These are phyloP conservation scores for Mycena maculata DNA, from an alignment of 768 basidiomycete species.

Conservation along the genomic window DNA sequence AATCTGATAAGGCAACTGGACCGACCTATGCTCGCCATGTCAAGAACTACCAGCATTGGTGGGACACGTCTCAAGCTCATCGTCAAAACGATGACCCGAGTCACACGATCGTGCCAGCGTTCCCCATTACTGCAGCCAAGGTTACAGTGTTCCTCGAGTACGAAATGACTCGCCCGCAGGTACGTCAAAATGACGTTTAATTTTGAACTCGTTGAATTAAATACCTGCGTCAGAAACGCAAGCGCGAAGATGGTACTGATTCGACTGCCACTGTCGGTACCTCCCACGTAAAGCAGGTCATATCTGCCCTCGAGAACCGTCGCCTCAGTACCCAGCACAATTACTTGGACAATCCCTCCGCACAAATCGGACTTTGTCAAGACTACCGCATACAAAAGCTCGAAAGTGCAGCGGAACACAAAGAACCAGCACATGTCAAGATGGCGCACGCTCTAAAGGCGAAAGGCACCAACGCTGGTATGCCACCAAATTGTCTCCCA, in stretches of 20 bases:
- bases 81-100: not conserved
- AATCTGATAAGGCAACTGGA: not conserved
- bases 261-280: too few relatives aligned
- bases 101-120: not conserved
- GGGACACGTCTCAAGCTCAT: not conserved
- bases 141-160: not conserved
- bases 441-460: constrained; percentile 16
- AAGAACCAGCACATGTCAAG: constrained; percentile 12
- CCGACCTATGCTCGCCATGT: not conserved
- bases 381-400: constrained; percentile 3
- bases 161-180: not conserved
- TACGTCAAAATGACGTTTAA: not conserved
- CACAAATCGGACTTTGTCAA: constrained; percentile 3
- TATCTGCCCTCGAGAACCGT: constrained; percentile 18
- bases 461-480: constrained; percentile 9
- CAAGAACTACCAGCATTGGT: not conserved
- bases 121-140: not conserved
- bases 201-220: too few relatives aligned
- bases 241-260: too few relatives aligned
- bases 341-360: not conserved
- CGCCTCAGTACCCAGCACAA: constrained; percentile 14
- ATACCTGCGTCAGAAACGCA: too few relatives aligned
- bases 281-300: not conserved
- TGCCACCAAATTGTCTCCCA: not conserved
- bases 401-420: constrained; percentile 7